Conservation (phyloP, 108 stramenopile species). For the Epithemia pelagica region DNA sequence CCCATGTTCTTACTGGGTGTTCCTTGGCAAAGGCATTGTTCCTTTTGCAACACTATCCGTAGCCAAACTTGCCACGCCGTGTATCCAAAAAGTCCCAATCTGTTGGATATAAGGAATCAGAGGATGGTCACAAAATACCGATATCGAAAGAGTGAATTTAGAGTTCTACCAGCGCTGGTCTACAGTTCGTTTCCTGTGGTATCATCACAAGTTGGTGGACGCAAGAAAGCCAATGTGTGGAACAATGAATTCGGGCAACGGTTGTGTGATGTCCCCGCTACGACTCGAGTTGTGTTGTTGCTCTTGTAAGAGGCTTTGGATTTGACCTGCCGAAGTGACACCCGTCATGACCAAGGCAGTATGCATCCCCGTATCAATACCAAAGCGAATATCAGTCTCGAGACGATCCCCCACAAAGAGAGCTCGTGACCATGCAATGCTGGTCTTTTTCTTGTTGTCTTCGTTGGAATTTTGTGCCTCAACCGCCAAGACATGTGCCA, state of each 20-base stretch:
- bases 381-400: slow-evolving; percentile 83
- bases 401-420: slow-evolving; percentile 87
- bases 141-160: no score
- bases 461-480: background rate
- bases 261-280: slow-evolving; percentile 8
- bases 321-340: slow-evolving; percentile 36
- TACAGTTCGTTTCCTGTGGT: no score
- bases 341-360: slow-evolving; percentile 75
- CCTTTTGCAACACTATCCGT: no score
- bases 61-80: no score
- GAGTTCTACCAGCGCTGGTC: no score
- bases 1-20: no score
- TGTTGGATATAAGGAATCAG: no score
- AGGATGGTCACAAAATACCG: no score
- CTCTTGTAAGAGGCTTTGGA: background rate
- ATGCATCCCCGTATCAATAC: slow-evolving; percentile 54
- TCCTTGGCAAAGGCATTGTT: no score
- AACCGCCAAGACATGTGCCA: slow-evolving; percentile 39
- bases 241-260: slow-evolving; percentile 48
- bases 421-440: slow-evolving; percentile 32
- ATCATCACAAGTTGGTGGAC: no score
- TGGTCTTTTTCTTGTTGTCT: background rate
- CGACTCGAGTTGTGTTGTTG: background rate
- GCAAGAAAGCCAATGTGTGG: slow-evolving; percentile 39
- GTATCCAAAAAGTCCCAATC: no score